These are phyloP conservation scores for Teunomyces kruisii DNA, from an alignment of 805 yeast genomes.

Conservation along the genomic window DNA sequence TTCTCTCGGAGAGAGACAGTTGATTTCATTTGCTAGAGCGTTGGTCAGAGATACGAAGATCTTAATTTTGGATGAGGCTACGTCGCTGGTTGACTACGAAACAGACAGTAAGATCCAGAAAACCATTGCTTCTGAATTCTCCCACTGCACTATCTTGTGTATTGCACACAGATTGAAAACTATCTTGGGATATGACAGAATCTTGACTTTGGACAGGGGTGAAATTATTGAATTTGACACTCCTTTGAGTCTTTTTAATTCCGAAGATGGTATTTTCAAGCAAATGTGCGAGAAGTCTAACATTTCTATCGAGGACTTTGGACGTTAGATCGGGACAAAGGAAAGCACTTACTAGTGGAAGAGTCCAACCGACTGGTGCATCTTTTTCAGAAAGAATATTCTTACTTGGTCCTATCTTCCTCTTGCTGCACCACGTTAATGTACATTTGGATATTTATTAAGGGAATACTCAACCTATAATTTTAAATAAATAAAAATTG, in stretches of 20 bases:
- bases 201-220: not conserved
- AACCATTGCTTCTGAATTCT: slow-evolving; percentile 33
- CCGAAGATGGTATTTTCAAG: slow-evolving; percentile 52
- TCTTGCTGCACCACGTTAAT: too few species aligned
- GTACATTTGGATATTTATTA: too few species aligned
- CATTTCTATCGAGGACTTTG: slow-evolving; percentile 44
- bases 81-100: slow-evolving; percentile 39
- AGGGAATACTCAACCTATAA: too few species aligned
- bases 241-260: not conserved
- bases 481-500: too few species aligned
- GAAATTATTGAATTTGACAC: slow-evolving; percentile 1
- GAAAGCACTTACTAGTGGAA: too few species aligned
- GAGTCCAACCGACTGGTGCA: too few species aligned
- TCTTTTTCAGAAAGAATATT: too few species aligned
- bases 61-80: slow-evolving; percentile 40
- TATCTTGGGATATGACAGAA: not conserved
- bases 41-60: slow-evolving; percentile 36
- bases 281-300: slow-evolving; percentile 63
- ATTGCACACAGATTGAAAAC: slow-evolving; percentile 24
- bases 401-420: too few species aligned
- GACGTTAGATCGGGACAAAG: too few species aligned
- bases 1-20: slow-evolving; percentile 39
- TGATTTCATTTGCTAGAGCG: slow-evolving; percentile 38
- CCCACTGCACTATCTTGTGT: slow-evolving; percentile 35
- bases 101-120: slow-evolving; percentile 37